phyloP scores from a whole-genome alignment of 176 grass and related monocot species.

The Phragmites australis region DNA sequence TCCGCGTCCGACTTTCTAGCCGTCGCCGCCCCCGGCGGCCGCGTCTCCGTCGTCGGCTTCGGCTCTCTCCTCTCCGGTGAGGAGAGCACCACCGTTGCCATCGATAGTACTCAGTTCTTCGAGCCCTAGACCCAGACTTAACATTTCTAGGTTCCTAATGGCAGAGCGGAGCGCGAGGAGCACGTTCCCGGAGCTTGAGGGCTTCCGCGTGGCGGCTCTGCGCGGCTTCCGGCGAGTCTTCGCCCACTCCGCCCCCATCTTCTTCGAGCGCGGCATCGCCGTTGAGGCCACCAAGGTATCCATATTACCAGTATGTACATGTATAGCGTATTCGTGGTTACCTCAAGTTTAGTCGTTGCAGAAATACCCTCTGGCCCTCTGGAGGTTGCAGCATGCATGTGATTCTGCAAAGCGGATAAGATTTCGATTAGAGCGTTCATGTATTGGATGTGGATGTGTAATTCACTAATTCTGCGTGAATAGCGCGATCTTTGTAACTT shows the following conservation, averaged over 20 bases:
- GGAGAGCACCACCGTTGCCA: background rate
- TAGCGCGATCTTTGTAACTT: background rate
- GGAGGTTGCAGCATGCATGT: too few species aligned
- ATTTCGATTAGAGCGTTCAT: background rate
- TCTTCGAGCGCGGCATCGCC: slow-evolving; percentile 88
- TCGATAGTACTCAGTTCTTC: background rate
- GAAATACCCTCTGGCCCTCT: background rate
- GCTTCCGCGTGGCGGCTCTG: slow-evolving; percentile 68
- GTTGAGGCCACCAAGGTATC: slow-evolving; percentile 48
- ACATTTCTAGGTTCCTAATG: background rate
- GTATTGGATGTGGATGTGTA: background rate
- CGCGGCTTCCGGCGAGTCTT: slow-evolving; percentile 88
- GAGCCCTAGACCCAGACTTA: background rate
- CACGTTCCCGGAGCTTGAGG: slow-evolving; percentile 84
- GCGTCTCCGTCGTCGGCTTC: slow-evolving; percentile 76
- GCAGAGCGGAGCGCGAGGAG: slow-evolving; percentile 89
- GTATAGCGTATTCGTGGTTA: background rate
- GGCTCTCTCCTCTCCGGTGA: slow-evolving; percentile 94
- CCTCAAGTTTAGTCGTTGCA: background rate
- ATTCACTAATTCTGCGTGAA: background rate
- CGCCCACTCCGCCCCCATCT: slow-evolving; percentile 80
- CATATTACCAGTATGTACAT: background rate
- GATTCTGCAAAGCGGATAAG: background rate
- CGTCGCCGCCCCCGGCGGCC: slow-evolving; percentile 45
- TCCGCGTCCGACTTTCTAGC: slow-evolving; percentile 48